Base-by-base conservation (phyloP, 164 flowering plant species). In the Kalanchoe fedtschenkoi region DNA sequence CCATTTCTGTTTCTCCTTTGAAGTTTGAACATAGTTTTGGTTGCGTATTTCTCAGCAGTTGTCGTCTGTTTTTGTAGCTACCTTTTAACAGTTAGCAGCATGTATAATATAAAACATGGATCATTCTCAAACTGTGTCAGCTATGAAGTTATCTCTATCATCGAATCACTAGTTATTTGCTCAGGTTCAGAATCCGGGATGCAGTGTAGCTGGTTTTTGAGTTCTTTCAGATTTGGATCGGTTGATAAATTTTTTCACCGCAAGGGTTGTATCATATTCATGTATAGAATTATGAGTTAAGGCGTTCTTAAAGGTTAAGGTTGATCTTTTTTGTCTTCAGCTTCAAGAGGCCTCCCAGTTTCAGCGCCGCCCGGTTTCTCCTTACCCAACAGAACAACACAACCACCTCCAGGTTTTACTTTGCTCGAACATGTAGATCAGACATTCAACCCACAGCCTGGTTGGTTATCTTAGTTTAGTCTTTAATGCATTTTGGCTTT, bases 311-410 rank as follows among this genome's bases (percentile, higher is more conserved):
- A 55, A 6, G 6, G 8, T 58, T 13, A 17, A 17, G 19, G 4
- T n/a, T 34, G 24, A 28, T 46, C 19, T 5, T 4, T 66, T 35
- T 17, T 21, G 63, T 38, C 11, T 67, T 67, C 85, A 76, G 87
- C 61, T 60, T 68, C 96, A 39, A 84, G 91, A 74, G 5, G 17
- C 17, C 62, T 85, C 69, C 93, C 78, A 62, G 62, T 84, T 65
- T 81, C 91, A 15, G 93, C 85, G 4, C 96, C 96, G 7, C 96
- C 96, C 65, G 93, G 98, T 56, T 89, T 92, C 68, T 75, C 95
- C 5, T 75, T 72, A 21, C 87, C 91, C 19, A 80, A 74, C 61
- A 78, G 87, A 69, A 71, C 87, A 38, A 80, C 96, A 5, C 56
- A 30, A 26, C 56, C 56, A 17, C 56, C 56, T 28, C 97, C 98